Evolutionary conservation across 2,329 filamentous ascomycete genomes (phyloP).

Genomic region (Apiospora kogelbergensis): DNA sequence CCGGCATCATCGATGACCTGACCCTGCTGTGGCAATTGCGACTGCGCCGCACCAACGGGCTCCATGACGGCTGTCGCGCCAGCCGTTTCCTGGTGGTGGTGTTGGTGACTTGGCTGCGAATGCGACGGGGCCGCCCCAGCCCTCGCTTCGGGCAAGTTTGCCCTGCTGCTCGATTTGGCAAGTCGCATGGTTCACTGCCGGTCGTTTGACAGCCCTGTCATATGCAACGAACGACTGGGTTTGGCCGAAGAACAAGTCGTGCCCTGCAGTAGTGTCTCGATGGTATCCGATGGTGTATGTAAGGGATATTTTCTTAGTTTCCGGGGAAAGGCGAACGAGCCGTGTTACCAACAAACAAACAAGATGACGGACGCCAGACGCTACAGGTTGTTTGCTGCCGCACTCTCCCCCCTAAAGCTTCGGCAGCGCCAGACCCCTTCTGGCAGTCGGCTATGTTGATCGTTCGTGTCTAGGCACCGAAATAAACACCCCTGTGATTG

Average conservation of each 20-base stretch:
- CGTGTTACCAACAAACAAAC: not conserved
- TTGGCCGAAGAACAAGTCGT: not conserved
- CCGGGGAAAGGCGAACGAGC: not conserved
- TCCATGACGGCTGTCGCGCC: not conserved
- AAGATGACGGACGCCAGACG: not conserved
- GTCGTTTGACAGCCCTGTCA: not conserved
- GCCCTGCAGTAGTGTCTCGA: not conserved
- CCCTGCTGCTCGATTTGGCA: not conserved
- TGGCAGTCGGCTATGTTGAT: not conserved
- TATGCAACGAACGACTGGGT: slow-evolving; percentile 1
- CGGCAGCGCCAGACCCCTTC: not conserved
- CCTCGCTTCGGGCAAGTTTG: not conserved
- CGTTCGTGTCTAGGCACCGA: not conserved
- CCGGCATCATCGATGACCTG: not conserved
- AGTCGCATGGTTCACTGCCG: not conserved
- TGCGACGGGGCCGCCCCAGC: not conserved
- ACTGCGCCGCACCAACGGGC: not conserved
- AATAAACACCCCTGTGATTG: not conserved
- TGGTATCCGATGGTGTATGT: not conserved
- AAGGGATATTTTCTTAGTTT: not conserved
- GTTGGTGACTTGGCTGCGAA: not conserved
- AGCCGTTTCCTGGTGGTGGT: not conserved
- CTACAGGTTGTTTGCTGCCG: no score
- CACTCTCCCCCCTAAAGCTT: not conserved
- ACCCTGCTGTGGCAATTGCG: not conserved